phyloP scores from a whole-genome alignment of 805 yeast species.

The Zygotorulaspora chibaensis region DNA sequence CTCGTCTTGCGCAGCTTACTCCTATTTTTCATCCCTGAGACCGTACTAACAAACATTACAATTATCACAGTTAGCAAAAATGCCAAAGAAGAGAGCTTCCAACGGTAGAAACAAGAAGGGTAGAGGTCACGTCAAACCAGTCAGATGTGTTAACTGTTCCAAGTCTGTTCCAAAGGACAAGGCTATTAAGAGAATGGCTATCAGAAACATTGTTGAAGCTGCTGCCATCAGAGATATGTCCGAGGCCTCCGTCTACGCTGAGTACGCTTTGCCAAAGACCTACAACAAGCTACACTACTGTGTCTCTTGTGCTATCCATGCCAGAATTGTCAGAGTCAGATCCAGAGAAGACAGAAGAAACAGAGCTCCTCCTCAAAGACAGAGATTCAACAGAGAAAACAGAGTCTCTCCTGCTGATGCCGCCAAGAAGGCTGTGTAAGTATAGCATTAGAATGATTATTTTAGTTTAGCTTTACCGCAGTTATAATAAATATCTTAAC shows the following conservation, averaged over 20 bases:
- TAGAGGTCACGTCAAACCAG: constrained; percentile 99
- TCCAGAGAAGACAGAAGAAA: constrained; percentile 97
- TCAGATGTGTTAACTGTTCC: constrained; percentile 99
- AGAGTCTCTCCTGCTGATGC: constrained; percentile 96
- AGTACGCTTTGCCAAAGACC: constrained; percentile 98
- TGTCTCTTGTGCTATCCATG: constrained; percentile 99
- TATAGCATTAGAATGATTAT: constrained; percentile 7
- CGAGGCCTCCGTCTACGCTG: constrained; percentile 98
- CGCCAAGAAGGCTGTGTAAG: constrained; percentile 82
- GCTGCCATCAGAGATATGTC: constrained; percentile 99
- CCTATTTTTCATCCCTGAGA: not conserved
- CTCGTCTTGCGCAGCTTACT: not conserved
- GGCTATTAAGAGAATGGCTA: constrained; percentile 99
- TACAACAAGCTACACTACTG: constrained; percentile 99
- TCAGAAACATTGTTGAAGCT: constrained; percentile 99
- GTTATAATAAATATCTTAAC: constrained; percentile 1
- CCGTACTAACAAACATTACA: not conserved
- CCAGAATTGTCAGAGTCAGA: constrained; percentile 99
- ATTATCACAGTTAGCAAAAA: constrained; percentile 36
- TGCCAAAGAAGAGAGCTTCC: constrained; percentile 99
- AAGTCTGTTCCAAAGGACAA: constrained; percentile 99
- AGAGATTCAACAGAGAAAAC: constrained; percentile 95
- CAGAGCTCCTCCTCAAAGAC: constrained; percentile 99
- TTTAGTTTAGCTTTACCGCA: constrained; percentile 3
- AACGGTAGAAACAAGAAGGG: constrained; percentile 99